A percentile compares a stretch with the other conserved stretches of the same genome.
Evolutionary conservation across 1,139 yeast genomes (phyloP).

Genomic region (Candida tetrigidarum): DNA sequence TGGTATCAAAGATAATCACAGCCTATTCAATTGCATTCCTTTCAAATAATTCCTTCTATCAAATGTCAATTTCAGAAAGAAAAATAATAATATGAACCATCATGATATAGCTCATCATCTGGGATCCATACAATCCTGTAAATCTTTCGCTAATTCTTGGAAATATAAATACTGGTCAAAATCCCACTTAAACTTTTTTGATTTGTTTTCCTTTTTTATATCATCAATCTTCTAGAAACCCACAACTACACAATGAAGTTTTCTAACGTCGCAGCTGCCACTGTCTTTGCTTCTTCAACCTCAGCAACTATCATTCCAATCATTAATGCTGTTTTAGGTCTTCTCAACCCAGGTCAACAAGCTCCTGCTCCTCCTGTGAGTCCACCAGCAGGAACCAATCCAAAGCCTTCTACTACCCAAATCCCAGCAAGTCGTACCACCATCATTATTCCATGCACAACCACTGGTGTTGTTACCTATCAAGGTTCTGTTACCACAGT

Average conservation of each 20-base stretch:
- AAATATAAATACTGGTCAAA: conserved; percentile 1
- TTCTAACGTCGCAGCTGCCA: conserved; percentile 6
- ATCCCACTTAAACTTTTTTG: not conserved
- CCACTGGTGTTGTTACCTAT: conserved; percentile 9
- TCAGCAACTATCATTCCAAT: conserved; percentile 5
- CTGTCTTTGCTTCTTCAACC: conserved; percentile 5
- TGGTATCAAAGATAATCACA: conserved; percentile 1
- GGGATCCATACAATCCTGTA: not conserved
- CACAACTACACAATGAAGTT: conserved; percentile 5
- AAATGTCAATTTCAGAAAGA: conserved; percentile 1
- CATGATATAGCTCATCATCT: not conserved
- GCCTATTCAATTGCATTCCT: not conserved
- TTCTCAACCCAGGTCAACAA: not conserved
- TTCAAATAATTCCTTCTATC: not conserved
- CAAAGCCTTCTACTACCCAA: conserved; percentile 7
- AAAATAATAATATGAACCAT: no score
- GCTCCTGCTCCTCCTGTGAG: no score
- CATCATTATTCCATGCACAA: not conserved
- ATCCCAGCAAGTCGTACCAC: conserved; percentile 4
- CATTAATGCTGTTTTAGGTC: conserved; percentile 2
- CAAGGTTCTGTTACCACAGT: conserved; percentile 3
- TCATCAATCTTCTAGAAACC: conserved; percentile 4
- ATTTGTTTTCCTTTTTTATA: not conserved
- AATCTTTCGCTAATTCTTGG: no score
- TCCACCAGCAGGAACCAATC: no score